Evolutionary conservation across 2,329 filamentous ascomycete species (phyloP).

Genomic region (Bimuria novae-zelandiae): DNA sequence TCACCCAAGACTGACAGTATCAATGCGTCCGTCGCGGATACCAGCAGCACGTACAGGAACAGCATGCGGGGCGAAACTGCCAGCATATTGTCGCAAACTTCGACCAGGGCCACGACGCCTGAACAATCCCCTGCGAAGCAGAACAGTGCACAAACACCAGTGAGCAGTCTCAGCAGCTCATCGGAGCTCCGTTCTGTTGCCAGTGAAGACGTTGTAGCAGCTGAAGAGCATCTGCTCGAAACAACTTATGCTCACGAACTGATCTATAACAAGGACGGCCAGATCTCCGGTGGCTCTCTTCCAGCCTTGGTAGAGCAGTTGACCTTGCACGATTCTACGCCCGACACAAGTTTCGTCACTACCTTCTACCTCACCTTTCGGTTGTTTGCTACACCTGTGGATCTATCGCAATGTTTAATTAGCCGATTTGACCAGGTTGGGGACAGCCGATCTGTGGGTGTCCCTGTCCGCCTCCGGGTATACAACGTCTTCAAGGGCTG

Average conservation of each 20-base stretch:
- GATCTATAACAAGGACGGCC: constrained; percentile 90
- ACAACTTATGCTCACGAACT: constrained; percentile 91
- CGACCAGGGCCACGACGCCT: constrained; percentile 86
- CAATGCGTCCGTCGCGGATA: constrained; percentile 75
- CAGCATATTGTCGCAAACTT: constrained; percentile 78
- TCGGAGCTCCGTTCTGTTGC: constrained; percentile 65
- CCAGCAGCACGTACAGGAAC: constrained; percentile 77
- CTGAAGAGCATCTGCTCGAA: constrained; percentile 83
- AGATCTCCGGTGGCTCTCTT: constrained; percentile 90
- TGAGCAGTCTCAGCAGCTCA: constrained; percentile 67
- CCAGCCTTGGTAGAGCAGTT: constrained; percentile 91
- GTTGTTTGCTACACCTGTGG: constrained; percentile 80
- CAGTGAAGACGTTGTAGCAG: constrained; percentile 77
- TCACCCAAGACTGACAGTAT: constrained; percentile 61
- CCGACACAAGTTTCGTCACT: constrained; percentile 87
- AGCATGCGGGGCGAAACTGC: constrained; percentile 75
- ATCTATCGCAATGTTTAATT: constrained; percentile 81
- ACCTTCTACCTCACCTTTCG: constrained; percentile 97
- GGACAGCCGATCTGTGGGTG: constrained; percentile 73
- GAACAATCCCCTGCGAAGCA: constrained; percentile 63
- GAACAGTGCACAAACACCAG: constrained; percentile 62
- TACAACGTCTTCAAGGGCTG: constrained; percentile 98
- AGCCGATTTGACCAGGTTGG: constrained; percentile 91
- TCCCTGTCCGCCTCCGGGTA: constrained; percentile 83
- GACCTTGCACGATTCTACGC: constrained; percentile 89